These are phyloP conservation scores for Suillus discolor DNA, from an alignment of 768 basidiomycete species.

Conservation along the genomic window DNA sequence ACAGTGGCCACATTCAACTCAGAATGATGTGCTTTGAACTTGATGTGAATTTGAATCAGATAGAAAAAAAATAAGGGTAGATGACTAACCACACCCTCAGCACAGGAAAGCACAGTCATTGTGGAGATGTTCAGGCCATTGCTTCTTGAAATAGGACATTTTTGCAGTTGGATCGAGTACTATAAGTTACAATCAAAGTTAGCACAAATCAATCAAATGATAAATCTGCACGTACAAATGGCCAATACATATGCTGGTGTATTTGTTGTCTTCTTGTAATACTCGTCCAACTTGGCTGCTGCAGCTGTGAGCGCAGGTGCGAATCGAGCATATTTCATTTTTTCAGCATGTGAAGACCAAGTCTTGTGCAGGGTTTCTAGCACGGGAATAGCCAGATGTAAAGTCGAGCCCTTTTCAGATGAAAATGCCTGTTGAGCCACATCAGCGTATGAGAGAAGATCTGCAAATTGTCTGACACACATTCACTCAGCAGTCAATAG, in stretches of 20 bases:
- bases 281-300: neutral
- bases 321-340: neutral
- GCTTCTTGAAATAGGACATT: neutral
- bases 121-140: neutral
- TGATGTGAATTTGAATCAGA: neutral
- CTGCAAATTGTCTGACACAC: neutral
- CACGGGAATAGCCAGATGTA: neutral
- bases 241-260: neutral
- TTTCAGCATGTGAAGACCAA: neutral
- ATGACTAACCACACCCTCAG: neutral
- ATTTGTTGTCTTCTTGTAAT: neutral
- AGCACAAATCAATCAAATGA: neutral
- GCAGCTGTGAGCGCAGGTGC: neutral
- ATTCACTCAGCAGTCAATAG: neutral
- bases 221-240: neutral
- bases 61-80: neutral
- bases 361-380: neutral
- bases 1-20: neutral
- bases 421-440: neutral
- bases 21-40: neutral
- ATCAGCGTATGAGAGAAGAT: neutral
- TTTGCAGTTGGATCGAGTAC: neutral
- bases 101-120: neutral
- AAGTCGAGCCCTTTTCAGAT: neutral
- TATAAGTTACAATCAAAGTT: neutral